Evolutionary conservation across 768 basidiomycete genomes (phyloP).

Genomic region (Suillus bovinus): DNA sequence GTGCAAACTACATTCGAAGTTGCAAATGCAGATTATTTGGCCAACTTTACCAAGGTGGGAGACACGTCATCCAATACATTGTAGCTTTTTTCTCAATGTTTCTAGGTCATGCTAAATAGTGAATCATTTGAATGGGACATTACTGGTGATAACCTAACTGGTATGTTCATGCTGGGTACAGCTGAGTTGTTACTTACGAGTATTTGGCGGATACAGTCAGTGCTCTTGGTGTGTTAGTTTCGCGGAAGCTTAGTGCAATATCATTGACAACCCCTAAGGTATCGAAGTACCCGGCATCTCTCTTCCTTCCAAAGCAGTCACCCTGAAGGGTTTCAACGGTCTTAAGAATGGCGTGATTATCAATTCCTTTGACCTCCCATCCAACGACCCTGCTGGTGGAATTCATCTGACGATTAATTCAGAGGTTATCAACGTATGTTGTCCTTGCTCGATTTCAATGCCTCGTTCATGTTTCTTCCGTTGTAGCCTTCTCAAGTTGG

Average conservation of each 20-base stretch:
- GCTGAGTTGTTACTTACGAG: slow-evolving; percentile 10
- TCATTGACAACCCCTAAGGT: slow-evolving; percentile 34
- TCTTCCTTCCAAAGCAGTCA: slow-evolving; percentile 56
- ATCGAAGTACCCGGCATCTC: slow-evolving; percentile 58
- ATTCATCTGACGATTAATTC: slow-evolving; percentile 68
- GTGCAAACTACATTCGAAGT: slow-evolving; percentile 57
- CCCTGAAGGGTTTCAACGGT: slow-evolving; percentile 70
- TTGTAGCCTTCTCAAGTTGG: slow-evolving; percentile 74
- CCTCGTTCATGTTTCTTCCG: slow-evolving; percentile 12
- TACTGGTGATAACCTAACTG: slow-evolving; percentile 60
- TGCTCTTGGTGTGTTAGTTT: slow-evolving; percentile 48
- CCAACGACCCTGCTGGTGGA: slow-evolving; percentile 70
- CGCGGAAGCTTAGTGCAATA: background rate
- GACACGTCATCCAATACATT: background rate
- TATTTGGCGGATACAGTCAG: slow-evolving; percentile 39
- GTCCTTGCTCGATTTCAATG: background rate
- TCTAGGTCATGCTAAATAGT: slow-evolving; percentile 55
- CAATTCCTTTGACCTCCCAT: slow-evolving; percentile 67
- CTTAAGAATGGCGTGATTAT: slow-evolving; percentile 63
- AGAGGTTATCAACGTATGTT: slow-evolving; percentile 56
- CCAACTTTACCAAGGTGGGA: slow-evolving; percentile 63
- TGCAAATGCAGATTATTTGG: slow-evolving; percentile 53
- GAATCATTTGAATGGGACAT: slow-evolving; percentile 74
- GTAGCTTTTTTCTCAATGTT: background rate
- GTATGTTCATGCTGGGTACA: slow-evolving; percentile 30